Percentiles rank a stretch among this genome's conserved stretches.
Evolutionary conservation across 1,284 basidiomycete genomes (phyloP).

Genomic region (Flammula alnicola): DNA sequence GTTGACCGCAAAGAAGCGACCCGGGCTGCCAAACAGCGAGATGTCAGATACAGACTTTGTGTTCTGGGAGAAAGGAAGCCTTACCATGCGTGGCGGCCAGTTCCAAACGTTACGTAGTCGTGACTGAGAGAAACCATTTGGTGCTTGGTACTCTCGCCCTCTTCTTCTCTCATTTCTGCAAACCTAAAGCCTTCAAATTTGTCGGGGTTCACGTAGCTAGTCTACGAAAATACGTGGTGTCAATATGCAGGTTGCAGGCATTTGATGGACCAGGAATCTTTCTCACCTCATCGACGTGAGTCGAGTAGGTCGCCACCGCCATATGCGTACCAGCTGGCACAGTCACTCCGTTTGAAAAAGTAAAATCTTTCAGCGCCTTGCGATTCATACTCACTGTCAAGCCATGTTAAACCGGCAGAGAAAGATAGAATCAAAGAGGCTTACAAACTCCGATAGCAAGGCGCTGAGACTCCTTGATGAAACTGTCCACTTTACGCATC

Average conservation of each 20-base stretch:
- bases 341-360: constrained; percentile 34
- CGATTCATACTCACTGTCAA: constrained; percentile 21
- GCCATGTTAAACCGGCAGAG: not conserved
- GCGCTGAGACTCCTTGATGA: constrained; percentile 28
- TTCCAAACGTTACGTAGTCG: constrained; percentile 45
- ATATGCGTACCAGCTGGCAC: constrained; percentile 31
- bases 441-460: constrained; percentile 17
- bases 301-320: constrained; percentile 19
- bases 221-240: constrained; percentile 8
- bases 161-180: constrained; percentile 32
- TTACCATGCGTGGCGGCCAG: constrained; percentile 44
- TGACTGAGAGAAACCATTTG: constrained; percentile 39
- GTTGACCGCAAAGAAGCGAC: too few species aligned
- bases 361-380: constrained; percentile 28
- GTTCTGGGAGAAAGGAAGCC: too few species aligned
- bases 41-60: too few species aligned
- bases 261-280: not conserved
- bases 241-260: not conserved
- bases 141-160: constrained; percentile 33
- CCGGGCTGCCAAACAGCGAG: too few species aligned
- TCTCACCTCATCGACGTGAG: constrained; percentile 17
- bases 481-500: constrained; percentile 27
- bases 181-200: constrained; percentile 44
- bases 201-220: constrained; percentile 33
- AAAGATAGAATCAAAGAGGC: not conserved